Evolutionary conservation across 225 moss, liverwort and hornwort species (phyloP).

Genomic region (Antitrichia curtipendula): DNA sequence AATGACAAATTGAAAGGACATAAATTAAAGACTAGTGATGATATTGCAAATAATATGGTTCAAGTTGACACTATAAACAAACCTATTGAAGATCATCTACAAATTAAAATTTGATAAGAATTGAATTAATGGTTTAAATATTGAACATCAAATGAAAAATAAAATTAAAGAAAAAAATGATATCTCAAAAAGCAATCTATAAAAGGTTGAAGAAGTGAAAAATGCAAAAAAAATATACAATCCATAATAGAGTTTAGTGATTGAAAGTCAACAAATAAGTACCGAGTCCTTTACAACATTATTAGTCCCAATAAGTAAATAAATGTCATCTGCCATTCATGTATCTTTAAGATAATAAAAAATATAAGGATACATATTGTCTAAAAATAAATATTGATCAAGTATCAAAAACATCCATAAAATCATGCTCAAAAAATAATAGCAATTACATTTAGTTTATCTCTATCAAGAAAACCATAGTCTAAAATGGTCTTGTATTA

Average conservation of each 20-base stretch:
- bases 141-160: not conserved
- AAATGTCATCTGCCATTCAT: not conserved
- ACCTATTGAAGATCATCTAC: not conserved
- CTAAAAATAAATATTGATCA: not conserved
- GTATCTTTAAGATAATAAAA: not conserved
- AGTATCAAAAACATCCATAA: not conserved
- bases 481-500: not conserved
- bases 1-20: not conserved
- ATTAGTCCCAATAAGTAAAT: not conserved
- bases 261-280: not conserved
- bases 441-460: not conserved
- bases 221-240: not conserved
- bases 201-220: not conserved
- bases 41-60: not conserved
- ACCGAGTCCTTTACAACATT: too few relatives aligned
- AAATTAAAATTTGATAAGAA: not conserved
- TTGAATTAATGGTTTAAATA: not conserved
- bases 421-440: not conserved
- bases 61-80: not conserved
- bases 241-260: not conserved
- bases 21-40: not conserved
- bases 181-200: not conserved
- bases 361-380: fast-evolving
- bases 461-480: not conserved
- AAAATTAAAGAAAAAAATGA: not conserved